These are phyloP conservation scores for Hyphopichia khmerensis DNA, from an alignment of 1,139 yeast genomes.

Conservation along the genomic window DNA sequence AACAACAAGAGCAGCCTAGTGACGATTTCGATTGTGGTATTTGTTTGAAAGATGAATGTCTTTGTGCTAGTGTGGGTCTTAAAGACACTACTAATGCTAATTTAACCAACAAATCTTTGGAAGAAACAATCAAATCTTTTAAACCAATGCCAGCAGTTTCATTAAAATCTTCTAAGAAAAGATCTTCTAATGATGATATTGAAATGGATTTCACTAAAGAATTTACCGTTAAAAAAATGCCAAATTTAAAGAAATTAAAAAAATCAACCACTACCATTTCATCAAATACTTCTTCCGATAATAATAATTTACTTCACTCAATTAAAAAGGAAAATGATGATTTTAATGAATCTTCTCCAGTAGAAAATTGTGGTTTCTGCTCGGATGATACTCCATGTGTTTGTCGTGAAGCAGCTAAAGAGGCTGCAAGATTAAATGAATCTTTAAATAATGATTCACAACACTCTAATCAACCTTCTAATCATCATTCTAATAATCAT, in stretches of 20 bases:
- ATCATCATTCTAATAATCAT: not conserved
- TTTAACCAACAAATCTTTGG: slow-evolving; percentile 15
- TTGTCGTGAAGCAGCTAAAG: slow-evolving; percentile 80
- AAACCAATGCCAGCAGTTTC: slow-evolving; percentile 65
- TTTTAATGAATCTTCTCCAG: slow-evolving; percentile 51
- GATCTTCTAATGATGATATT: slow-evolving; percentile 7
- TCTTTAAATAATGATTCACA: slow-evolving; percentile 19
- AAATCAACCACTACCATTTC: too few relatives aligned
- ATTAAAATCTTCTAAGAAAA: slow-evolving; percentile 38
- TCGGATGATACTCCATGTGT: slow-evolving; percentile 91
- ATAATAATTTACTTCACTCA: slow-evolving; percentile 8
- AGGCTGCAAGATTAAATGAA: slow-evolving; percentile 41
- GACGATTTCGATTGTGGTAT: slow-evolving; percentile 56
- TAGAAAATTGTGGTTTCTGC: slow-evolving; percentile 89
- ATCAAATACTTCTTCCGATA: too few relatives aligned
- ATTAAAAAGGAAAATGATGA: slow-evolving; percentile 6
- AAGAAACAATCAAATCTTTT: slow-evolving; percentile 39
- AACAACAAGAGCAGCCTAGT: too few relatives aligned
- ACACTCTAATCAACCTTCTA: not conserved
- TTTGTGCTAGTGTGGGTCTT: slow-evolving; percentile 67
- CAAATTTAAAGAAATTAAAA: slow-evolving; percentile 34
- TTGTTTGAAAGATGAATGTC: slow-evolving; percentile 67
- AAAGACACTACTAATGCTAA: slow-evolving; percentile 22
- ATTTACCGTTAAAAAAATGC: slow-evolving; percentile 41
- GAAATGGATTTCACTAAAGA: slow-evolving; percentile 55